Evolutionary conservation across 202 grass and related monocot species (phyloP).

Genomic region (Elaeis oleifera): DNA sequence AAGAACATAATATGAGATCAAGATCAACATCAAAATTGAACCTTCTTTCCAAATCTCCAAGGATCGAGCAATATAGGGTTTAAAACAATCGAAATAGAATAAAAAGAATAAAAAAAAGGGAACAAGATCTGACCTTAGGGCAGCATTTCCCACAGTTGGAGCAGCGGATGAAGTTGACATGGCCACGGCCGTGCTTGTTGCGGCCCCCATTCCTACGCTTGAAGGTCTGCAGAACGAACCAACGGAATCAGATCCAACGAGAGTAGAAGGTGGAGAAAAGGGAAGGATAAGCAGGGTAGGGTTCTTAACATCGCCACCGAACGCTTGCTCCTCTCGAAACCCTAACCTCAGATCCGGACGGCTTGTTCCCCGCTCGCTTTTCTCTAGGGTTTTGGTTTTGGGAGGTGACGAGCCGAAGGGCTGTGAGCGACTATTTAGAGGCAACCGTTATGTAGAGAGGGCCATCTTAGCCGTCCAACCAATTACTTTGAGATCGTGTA

Average conservation of each 20-base stretch:
- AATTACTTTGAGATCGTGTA: too few species aligned
- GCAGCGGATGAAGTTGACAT: conserved; percentile 49
- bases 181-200: conserved; percentile 51
- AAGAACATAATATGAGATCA: too few species aligned
- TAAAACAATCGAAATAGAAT: too few species aligned
- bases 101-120: too few species aligned
- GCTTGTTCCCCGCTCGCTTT: too few species aligned
- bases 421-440: too few species aligned
- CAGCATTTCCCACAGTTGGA: conserved; percentile 47
- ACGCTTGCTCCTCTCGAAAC: not conserved
- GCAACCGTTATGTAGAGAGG: too few species aligned
- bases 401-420: too few species aligned
- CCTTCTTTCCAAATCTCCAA: too few species aligned
- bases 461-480: too few species aligned
- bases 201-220: conserved; percentile 45
- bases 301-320: conserved; percentile 20
- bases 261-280: not conserved
- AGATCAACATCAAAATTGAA: too few species aligned
- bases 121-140: conserved; percentile 25
- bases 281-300: not conserved
- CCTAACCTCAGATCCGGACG: not conserved
- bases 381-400: too few species aligned
- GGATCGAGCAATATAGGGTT: not conserved
- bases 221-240: conserved; percentile 24
- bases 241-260: not conserved